phyloP scores from a whole-genome alignment of 345 rosid species.

The Clarkia xantiana region DNA sequence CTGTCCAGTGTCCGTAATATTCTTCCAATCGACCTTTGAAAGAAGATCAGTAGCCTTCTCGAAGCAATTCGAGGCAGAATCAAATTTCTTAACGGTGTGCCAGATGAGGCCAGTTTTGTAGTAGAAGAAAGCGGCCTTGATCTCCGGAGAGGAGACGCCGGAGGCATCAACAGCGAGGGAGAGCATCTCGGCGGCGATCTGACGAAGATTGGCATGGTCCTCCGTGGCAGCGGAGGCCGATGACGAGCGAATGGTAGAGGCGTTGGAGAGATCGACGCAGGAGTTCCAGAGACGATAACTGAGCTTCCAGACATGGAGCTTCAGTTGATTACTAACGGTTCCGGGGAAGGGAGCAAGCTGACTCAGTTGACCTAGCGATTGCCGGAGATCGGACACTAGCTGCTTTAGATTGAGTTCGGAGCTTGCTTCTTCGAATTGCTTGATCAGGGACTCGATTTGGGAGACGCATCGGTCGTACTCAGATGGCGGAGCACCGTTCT shows the following conservation, averaged over 20 bases:
- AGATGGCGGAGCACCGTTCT: conserved; percentile 10
- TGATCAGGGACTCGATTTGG: conserved; percentile 51
- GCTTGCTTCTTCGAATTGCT: conserved; percentile 38
- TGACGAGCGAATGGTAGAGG: conserved; percentile 28
- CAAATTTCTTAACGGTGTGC: conserved; percentile 46
- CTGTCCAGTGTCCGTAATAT: conserved; percentile 46
- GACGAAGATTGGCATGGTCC: conserved; percentile 42
- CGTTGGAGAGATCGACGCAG: conserved; percentile 74
- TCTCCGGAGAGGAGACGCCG: conserved; percentile 63
- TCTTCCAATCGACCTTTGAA: conserved; percentile 36
- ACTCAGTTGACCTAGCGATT: conserved; percentile 33
- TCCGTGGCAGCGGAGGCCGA: conserved; percentile 15
- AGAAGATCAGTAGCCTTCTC: conserved; percentile 71
- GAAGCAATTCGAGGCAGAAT: conserved; percentile 74
- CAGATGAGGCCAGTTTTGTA: conserved; percentile 59
- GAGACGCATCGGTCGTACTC: conserved; percentile 29
- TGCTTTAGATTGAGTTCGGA: conserved; percentile 20
- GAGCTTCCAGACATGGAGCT: conserved; percentile 75
- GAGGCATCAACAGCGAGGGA: conserved; percentile 40
- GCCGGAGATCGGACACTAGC: conserved; percentile 40
- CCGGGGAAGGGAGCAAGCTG: conserved; percentile 44
- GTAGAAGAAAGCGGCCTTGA: conserved; percentile 70
- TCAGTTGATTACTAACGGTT: conserved; percentile 25
- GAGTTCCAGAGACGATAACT: conserved; percentile 94
- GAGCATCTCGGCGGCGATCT: conserved; percentile 82